These are phyloP conservation scores for Narthecium ossifragum DNA, from an alignment of 106 monocot genomes.

Conservation along the genomic window DNA sequence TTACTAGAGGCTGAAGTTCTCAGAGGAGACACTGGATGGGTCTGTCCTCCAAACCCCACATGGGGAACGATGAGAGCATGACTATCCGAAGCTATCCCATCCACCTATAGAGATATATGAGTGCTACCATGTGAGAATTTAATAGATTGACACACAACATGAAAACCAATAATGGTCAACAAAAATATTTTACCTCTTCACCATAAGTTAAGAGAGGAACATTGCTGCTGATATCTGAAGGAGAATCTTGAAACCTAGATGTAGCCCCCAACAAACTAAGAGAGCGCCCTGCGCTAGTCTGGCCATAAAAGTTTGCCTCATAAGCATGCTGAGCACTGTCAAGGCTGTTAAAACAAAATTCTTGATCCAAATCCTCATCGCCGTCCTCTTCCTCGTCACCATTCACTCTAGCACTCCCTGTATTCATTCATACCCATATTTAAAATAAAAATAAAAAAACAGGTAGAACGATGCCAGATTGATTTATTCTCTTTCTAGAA, in stretches of 20 bases:
- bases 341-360: slow-evolving; percentile 33
- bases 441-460: too few species aligned
- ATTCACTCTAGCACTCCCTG: slow-evolving; percentile 70
- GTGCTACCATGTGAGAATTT: not conserved
- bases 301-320: slow-evolving; percentile 3
- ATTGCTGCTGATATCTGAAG: not conserved
- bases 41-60: slow-evolving; percentile 11
- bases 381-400: slow-evolving; percentile 86
- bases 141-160: not conserved
- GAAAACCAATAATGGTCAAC: not conserved
- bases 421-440: slow-evolving; percentile 2
- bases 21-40: not conserved
- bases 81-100: slow-evolving; percentile 33
- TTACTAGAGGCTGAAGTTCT: slow-evolving; percentile 11
- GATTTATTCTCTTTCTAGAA: too few species aligned
- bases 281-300: slow-evolving; percentile 13
- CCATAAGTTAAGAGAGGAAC: slow-evolving; percentile 50
- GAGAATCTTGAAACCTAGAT: not conserved
- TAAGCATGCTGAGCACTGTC: slow-evolving; percentile 4
- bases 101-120: slow-evolving; percentile 24
- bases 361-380: slow-evolving; percentile 60
- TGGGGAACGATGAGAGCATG: slow-evolving; percentile 44
- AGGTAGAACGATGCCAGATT: too few species aligned
- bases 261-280: not conserved
- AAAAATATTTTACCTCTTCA: slow-evolving; percentile 64